A percentile compares a stretch with the other conserved stretches of the same genome.
These are phyloP conservation scores for Dothistroma septosporum DNA, from an alignment of 2,329 filamentous ascomycete species.

Conservation along the genomic window DNA sequence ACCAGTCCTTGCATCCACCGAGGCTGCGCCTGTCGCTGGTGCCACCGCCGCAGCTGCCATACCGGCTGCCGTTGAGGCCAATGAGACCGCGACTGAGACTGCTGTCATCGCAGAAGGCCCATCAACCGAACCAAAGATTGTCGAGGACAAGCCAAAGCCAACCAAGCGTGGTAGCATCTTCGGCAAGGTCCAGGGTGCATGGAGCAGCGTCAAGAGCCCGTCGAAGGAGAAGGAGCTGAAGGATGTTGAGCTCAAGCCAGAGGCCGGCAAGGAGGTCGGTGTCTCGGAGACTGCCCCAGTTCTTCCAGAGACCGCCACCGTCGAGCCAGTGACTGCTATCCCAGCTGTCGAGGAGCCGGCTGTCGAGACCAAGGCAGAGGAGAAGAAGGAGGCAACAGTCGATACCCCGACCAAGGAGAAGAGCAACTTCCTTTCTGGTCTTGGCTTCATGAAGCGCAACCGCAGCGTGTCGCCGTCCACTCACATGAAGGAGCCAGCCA, in stretches of 20 bases:
- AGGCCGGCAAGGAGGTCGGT: constrained; percentile 48
- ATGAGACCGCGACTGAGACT: constrained; percentile 24
- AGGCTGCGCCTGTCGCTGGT: constrained; percentile 31
- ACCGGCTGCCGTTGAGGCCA: constrained; percentile 23
- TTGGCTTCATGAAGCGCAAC: constrained; percentile 34
- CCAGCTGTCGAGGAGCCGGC: constrained; percentile 35
- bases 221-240: constrained; percentile 66
- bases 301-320: constrained; percentile 40
- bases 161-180: constrained; percentile 85
- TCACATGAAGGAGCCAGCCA: constrained; percentile 34
- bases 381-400: constrained; percentile 39
- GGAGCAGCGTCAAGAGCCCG: constrained; percentile 54
- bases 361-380: constrained; percentile 36
- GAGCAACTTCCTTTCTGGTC: constrained; percentile 32
- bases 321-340: constrained; percentile 37
- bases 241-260: constrained; percentile 58
- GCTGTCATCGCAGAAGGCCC: constrained; percentile 33
- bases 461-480: constrained; percentile 37
- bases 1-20: constrained; percentile 34
- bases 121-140: constrained; percentile 40
- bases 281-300: constrained; percentile 35
- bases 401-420: constrained; percentile 38
- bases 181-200: constrained; percentile 55
- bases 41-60: constrained; percentile 28
- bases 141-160: constrained; percentile 54